A percentile compares a stretch with the other conserved stretches of the same genome.
Evolutionary conservation across 495 filamentous ascomycete species (phyloP).

Genomic region (Chaetomium fimeti): DNA sequence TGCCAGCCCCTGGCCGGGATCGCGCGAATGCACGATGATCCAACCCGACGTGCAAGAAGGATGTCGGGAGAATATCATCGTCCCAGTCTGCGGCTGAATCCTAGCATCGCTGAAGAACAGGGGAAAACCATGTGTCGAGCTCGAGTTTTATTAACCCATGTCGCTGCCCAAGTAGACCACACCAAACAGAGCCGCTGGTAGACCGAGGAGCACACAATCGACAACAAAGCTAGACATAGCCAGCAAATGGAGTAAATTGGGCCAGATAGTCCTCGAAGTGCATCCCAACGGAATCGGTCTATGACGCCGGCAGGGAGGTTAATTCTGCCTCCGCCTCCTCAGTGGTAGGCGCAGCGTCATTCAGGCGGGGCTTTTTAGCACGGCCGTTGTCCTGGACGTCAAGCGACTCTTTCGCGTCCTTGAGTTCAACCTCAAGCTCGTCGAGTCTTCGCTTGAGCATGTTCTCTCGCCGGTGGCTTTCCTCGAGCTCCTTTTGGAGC

Average conservation of each 20-base stretch:
- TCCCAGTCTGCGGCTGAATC: not conserved
- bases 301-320: constrained; percentile 10
- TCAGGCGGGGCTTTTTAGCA: constrained; percentile 41
- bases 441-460: constrained; percentile 78
- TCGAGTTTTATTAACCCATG: too few relatives aligned
- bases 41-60: not conserved
- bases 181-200: not conserved
- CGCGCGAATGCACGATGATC: not conserved
- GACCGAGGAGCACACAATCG: not conserved
- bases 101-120: not conserved
- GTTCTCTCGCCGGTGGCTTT: constrained; percentile 72
- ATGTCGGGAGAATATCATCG: not conserved
- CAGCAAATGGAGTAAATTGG: not conserved
- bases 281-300: not conserved
- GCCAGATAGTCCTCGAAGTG: too few relatives aligned
- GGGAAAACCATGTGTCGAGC: not conserved
- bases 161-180: not conserved
- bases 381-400: constrained; percentile 39
- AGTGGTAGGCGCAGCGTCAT: constrained; percentile 22
- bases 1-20: not conserved
- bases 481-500: constrained; percentile 65
- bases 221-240: not conserved
- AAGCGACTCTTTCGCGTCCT: constrained; percentile 41
- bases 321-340: constrained; percentile 13
- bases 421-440: constrained; percentile 66